Evolutionary conservation across 2,329 filamentous ascomycete genomes (phyloP).

Genomic region (Madurella fahalii): DNA sequence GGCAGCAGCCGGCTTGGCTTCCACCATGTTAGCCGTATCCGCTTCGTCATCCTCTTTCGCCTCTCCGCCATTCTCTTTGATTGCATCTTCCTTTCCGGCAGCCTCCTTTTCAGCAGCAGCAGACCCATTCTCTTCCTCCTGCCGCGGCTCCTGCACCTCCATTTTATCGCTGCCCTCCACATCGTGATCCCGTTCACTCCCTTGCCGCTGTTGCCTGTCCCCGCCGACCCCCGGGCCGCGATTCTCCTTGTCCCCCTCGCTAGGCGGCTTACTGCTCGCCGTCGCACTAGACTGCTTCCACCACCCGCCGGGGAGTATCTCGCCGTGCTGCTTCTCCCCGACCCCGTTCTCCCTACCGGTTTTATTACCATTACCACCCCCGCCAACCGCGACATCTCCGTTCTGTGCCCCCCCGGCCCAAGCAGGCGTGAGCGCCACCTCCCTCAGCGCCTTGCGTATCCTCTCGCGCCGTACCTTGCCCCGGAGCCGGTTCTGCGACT

Average conservation of each 20-base stretch:
- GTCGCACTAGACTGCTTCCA: conserved; percentile 25
- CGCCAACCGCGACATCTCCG: conserved; percentile 4
- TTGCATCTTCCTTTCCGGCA: background rate
- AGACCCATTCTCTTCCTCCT: background rate
- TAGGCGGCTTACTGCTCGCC: conserved; percentile 25
- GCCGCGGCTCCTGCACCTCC: background rate
- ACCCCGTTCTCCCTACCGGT: background rate
- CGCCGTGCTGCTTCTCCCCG: background rate
- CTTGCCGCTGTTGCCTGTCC: background rate
- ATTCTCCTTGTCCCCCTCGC: conserved; percentile 48
- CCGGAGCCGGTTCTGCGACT: conserved; percentile 51
- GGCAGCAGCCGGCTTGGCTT: background rate
- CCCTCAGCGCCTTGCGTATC: conserved; percentile 53
- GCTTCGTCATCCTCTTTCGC: background rate
- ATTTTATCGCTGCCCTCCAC: background rate
- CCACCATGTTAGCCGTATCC: background rate
- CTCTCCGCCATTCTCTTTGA: background rate
- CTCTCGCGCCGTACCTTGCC: conserved; percentile 54
- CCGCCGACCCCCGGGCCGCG: background rate
- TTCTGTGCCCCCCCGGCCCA: conserved; percentile 31
- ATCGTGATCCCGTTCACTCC: background rate
- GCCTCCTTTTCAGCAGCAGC: background rate
- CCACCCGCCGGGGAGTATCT: conserved; percentile 14
- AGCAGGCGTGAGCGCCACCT: conserved; percentile 41
- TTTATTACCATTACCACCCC: background rate